Percentiles rank a stretch among this genome's conserved stretches.
These are phyloP conservation scores for Pseudogymnoascus destructans DNA, from an alignment of 2,329 filamentous ascomycete species.

Conservation along the genomic window DNA sequence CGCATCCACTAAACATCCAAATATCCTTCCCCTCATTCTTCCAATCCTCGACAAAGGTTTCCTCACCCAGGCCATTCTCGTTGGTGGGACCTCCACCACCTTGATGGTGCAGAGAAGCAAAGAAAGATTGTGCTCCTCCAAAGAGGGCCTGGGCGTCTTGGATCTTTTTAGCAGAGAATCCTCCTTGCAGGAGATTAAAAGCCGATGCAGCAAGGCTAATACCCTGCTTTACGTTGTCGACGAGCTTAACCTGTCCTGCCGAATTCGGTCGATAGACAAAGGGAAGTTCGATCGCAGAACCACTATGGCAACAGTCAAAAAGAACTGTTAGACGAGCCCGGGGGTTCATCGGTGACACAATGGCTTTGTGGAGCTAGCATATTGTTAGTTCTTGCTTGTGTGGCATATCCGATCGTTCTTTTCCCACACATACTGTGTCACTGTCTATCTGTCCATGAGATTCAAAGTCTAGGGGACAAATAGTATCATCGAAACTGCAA, in stretches of 20 bases:
- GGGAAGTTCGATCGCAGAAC: slow-evolving; percentile 44
- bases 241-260: slow-evolving; percentile 40
- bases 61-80: slow-evolving; percentile 33
- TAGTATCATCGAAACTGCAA: slow-evolving; percentile 32
- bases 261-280: slow-evolving; percentile 44
- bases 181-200: slow-evolving; percentile 35
- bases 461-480: slow-evolving; percentile 39
- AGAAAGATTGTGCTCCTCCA: slow-evolving; percentile 39
- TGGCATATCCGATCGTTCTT: not conserved
- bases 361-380: slow-evolving; percentile 33
- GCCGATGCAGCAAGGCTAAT: slow-evolving; percentile 37
- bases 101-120: slow-evolving; percentile 36
- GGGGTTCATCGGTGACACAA: slow-evolving; percentile 38
- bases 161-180: slow-evolving; percentile 33
- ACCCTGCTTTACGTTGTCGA: slow-evolving; percentile 42
- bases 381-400: not conserved
- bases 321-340: slow-evolving; percentile 40
- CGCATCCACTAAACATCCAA: slow-evolving; percentile 32
- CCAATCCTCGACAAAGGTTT: slow-evolving; percentile 33
- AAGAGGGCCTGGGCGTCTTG: slow-evolving; percentile 37
- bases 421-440: slow-evolving; percentile 24
- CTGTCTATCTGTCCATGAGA: slow-evolving; percentile 38
- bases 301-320: slow-evolving; percentile 50
- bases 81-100: slow-evolving; percentile 29
- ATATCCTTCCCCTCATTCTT: slow-evolving; percentile 29